A percentile compares a stretch with the other conserved stretches of the same genome.
These are phyloP conservation scores for Stylonectria norvegica DNA, from an alignment of 2,329 filamentous ascomycete genomes.

Conservation along the genomic window DNA sequence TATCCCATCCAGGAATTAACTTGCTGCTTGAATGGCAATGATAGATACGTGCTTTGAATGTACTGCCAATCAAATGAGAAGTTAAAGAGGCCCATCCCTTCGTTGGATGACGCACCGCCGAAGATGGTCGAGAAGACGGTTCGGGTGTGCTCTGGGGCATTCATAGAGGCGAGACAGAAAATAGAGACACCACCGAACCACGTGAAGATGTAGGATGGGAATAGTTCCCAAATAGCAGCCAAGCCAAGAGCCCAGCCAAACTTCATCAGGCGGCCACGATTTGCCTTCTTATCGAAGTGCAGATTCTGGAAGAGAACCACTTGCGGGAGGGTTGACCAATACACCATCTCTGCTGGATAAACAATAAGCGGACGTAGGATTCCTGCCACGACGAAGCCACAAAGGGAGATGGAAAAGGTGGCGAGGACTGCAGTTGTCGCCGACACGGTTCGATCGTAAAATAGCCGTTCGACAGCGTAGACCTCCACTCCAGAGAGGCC, in stretches of 20 bases:
- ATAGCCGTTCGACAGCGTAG: constrained; percentile 18
- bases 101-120: constrained; percentile 40
- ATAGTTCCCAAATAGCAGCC: constrained; percentile 42
- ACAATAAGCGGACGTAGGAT: constrained; percentile 29
- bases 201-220: constrained; percentile 46
- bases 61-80: constrained; percentile 45
- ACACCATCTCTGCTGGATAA: constrained; percentile 33
- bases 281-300: constrained; percentile 28
- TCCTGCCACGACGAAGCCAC: constrained; percentile 29
- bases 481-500: constrained; percentile 18
- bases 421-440: constrained; percentile 26
- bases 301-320: constrained; percentile 34
- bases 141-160: constrained; percentile 27
- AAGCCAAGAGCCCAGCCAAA: constrained; percentile 28
- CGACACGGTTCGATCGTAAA: constrained; percentile 16
- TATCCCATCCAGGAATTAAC: constrained; percentile 38
- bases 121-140: constrained; percentile 27
- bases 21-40: constrained; percentile 36
- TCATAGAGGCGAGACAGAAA: constrained; percentile 44
- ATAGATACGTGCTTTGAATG: constrained; percentile 35
- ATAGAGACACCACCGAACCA: constrained; percentile 39
- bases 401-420: constrained; percentile 29
- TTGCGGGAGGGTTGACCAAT: constrained; percentile 31
- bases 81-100: constrained; percentile 39
- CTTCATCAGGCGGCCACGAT: constrained; percentile 26